Evolutionary conservation across 1,284 basidiomycete species (phyloP).

Genomic region (Sutorius eximius): DNA sequence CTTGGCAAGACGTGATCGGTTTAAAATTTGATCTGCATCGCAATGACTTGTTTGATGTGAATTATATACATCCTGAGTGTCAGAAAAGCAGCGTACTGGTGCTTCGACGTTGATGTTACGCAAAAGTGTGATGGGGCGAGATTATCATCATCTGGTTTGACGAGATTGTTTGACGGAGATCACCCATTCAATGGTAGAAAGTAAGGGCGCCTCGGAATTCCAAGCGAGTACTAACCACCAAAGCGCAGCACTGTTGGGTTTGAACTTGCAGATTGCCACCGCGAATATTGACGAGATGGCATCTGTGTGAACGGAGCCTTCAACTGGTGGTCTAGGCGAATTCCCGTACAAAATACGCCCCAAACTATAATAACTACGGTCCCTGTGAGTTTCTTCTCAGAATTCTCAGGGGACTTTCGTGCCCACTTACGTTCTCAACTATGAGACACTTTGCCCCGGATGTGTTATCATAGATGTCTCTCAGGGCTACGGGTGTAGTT

Average conservation of each 20-base stretch:
- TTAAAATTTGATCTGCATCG: not conserved
- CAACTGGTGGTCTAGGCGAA: too few relatives aligned
- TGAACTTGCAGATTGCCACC: not conserved
- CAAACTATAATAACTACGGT: not conserved
- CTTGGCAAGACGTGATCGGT: not conserved
- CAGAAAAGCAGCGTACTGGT: not conserved
- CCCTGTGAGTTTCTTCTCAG: not conserved
- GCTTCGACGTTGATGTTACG: not conserved
- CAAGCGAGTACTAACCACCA: not conserved
- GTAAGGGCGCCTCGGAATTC: too few relatives aligned
- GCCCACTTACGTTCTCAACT: not conserved
- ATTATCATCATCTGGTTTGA: not conserved
- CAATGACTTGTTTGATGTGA: not conserved
- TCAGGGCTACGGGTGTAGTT: too few relatives aligned
- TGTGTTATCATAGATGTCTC: not conserved
- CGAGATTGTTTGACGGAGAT: not conserved
- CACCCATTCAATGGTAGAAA: not conserved
- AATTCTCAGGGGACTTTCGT: not conserved
- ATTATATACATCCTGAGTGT: not conserved
- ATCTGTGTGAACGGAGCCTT: not conserved
- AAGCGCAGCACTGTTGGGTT: not conserved
- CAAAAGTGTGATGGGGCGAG: not conserved
- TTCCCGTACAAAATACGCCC: too few relatives aligned
- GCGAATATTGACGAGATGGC: not conserved
- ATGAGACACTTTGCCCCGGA: not conserved